phyloP scores from a whole-genome alignment of 1,284 basidiomycete species.

The Ceratobasidium sp. region DNA sequence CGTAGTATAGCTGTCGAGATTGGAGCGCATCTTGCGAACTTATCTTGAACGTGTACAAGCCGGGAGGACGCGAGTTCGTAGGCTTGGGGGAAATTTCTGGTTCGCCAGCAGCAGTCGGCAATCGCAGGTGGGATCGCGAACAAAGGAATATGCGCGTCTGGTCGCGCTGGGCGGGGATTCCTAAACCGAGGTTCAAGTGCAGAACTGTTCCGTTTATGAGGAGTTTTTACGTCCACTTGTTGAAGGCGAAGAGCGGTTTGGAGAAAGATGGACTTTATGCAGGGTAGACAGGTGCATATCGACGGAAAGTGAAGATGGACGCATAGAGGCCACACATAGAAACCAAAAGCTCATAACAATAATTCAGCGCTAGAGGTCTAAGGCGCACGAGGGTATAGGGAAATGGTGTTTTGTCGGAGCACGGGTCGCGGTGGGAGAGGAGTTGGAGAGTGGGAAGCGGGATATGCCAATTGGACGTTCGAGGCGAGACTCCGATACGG shows the following conservation, averaged over 20 bases:
- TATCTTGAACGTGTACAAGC: slow-evolving; percentile 22
- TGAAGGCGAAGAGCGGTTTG: slow-evolving; percentile 34
- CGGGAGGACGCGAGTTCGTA: slow-evolving; percentile 36
- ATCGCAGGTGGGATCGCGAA: slow-evolving; percentile 13
- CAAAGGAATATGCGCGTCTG: slow-evolving; percentile 38
- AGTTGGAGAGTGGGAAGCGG: too few relatives aligned
- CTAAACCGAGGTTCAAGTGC: slow-evolving; percentile 22
- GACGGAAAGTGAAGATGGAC: slow-evolving; percentile 31
- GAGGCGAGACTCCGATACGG: too few relatives aligned
- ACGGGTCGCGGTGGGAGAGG: too few relatives aligned
- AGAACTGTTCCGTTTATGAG: slow-evolving; percentile 32
- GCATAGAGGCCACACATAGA: slow-evolving; percentile 6
- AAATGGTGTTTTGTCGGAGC: too few relatives aligned
- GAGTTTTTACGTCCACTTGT: slow-evolving; percentile 27
- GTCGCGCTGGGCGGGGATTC: slow-evolving; percentile 20
- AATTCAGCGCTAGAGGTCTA: too few relatives aligned
- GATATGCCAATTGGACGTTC: too few relatives aligned
- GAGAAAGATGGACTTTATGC: slow-evolving; percentile 24
- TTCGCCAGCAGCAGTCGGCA: slow-evolving; percentile 11
- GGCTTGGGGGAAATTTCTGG: not conserved
- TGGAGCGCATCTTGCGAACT: slow-evolving; percentile 34
- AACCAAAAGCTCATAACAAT: too few relatives aligned
- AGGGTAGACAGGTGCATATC: slow-evolving; percentile 6
- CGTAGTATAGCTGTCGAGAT: slow-evolving; percentile 39
- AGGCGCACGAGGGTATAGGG: too few relatives aligned